Evolutionary conservation across 306 rosid species (phyloP).

Genomic region (Heteromeles arbutifolia): DNA sequence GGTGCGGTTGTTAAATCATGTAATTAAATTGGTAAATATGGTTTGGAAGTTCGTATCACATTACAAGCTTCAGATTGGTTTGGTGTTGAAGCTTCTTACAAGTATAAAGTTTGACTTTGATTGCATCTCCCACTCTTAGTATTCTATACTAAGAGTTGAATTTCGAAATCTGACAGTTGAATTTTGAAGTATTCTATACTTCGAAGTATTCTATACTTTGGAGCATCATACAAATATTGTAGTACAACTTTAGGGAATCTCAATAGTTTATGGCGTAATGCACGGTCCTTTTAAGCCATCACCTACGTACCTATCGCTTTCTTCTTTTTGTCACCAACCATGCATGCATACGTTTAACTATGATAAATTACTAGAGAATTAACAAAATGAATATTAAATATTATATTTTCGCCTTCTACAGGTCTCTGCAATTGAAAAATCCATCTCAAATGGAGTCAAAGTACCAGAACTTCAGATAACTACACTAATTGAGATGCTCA

Average conservation of each 20-base stretch:
- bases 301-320: not conserved
- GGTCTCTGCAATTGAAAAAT: conserved; percentile 56
- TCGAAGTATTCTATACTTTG: too few species aligned
- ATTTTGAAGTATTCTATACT: too few species aligned
- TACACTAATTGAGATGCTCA: conserved; percentile 70
- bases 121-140: not conserved
- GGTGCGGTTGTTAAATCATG: not conserved
- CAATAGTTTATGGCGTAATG: not conserved
- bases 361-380: too few species aligned
- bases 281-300: not conserved
- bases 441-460: conserved; percentile 47
- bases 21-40: not conserved
- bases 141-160: too few species aligned
- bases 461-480: conserved; percentile 86
- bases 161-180: too few species aligned
- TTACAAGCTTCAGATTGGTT: not conserved
- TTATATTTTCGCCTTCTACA: not conserved
- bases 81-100: not conserved
- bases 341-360: too few species aligned
- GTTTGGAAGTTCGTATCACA: not conserved
- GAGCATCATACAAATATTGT: too few species aligned
- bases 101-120: not conserved
- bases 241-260: not conserved
- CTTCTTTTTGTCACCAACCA: not conserved
- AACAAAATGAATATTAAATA: not conserved